Evolutionary conservation across 2,329 filamentous ascomycete species (phyloP).

Genomic region (Annulohypoxylon truncatum): DNA sequence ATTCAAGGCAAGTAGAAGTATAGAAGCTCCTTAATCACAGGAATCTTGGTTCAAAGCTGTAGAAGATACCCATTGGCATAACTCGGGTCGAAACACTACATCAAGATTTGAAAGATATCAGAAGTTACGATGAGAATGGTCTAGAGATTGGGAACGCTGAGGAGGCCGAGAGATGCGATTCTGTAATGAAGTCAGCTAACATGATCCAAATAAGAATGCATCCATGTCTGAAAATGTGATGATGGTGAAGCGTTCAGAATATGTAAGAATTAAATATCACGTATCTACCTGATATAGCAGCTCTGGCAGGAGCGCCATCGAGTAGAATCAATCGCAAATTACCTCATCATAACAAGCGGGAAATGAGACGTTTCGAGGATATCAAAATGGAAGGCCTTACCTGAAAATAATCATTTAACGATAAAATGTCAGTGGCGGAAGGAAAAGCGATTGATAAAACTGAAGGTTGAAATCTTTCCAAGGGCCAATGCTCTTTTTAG

Average conservation of each 20-base stretch:
- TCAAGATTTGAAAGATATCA: no score
- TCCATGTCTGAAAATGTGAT: background rate
- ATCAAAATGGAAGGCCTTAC: conserved; percentile 26
- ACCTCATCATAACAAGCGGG: conserved; percentile 78
- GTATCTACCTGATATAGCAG: conserved; percentile 78
- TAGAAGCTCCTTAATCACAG: no score
- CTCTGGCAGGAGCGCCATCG: conserved; percentile 93
- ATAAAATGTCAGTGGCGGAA: background rate
- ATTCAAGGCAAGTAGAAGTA: no score
- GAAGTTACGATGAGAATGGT: background rate
- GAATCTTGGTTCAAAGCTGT: no score
- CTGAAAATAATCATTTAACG: background rate
- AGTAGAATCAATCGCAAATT: conserved; percentile 98
- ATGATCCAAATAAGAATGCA: background rate
- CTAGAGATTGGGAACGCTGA: background rate
- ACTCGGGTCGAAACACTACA: no score
- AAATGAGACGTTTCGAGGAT: conserved; percentile 5
- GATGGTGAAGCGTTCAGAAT: conserved; percentile 77
- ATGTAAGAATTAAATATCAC: conserved; percentile 99
- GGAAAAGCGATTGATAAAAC: conserved; percentile 41
- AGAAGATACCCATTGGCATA: no score
- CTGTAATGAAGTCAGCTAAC: conserved; percentile 28
- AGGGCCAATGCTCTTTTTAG: background rate
- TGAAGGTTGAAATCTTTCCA: conserved; percentile 9
- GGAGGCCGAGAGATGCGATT: background rate